phyloP scores from a whole-genome alignment of 495 filamentous ascomycete genomes.

The Patellaria atrata region DNA sequence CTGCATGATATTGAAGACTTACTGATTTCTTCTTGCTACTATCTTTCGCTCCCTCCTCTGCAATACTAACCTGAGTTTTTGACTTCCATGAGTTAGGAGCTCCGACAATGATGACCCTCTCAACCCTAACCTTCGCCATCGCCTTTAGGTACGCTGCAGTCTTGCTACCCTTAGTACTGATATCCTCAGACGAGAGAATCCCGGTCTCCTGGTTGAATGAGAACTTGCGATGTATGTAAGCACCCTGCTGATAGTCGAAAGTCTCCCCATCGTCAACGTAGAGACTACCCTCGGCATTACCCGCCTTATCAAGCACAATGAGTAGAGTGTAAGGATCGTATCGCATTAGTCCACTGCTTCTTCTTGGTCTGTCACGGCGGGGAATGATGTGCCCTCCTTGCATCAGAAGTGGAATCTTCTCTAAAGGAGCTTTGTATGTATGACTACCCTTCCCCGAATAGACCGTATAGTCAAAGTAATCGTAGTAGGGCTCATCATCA shows the following conservation, averaged over 20 bases:
- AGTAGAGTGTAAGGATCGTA: conserved; percentile 91
- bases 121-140: conserved; percentile 63
- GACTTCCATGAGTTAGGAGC: conserved; percentile 57
- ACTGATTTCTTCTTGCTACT: conserved; percentile 33
- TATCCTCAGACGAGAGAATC: conserved; percentile 39
- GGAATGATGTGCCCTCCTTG: conserved; percentile 84
- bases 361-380: conserved; percentile 71
- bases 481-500: conserved; percentile 76
- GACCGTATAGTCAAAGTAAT: conserved; percentile 76
- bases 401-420: conserved; percentile 79
- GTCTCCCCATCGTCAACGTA: conserved; percentile 93
- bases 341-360: conserved; percentile 76
- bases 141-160: conserved; percentile 58
- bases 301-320: conserved; percentile 53
- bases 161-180: conserved; percentile 42
- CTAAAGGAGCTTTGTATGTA: conserved; percentile 60
- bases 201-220: conserved; percentile 36
- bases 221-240: conserved; percentile 76
- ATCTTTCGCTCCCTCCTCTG: conserved; percentile 48
- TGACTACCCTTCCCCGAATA: conserved; percentile 50
- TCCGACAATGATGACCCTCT: conserved; percentile 69
- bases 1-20: conserved; percentile 44
- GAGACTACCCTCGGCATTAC: conserved; percentile 62
- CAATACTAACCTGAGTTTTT: conserved; percentile 52
- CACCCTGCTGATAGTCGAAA: conserved; percentile 72